A percentile compares a stretch with the other conserved stretches of the same genome.
Conservation (phyloP, 495 filamentous ascomycete species). For the Mytilinidion resinicola region DNA sequence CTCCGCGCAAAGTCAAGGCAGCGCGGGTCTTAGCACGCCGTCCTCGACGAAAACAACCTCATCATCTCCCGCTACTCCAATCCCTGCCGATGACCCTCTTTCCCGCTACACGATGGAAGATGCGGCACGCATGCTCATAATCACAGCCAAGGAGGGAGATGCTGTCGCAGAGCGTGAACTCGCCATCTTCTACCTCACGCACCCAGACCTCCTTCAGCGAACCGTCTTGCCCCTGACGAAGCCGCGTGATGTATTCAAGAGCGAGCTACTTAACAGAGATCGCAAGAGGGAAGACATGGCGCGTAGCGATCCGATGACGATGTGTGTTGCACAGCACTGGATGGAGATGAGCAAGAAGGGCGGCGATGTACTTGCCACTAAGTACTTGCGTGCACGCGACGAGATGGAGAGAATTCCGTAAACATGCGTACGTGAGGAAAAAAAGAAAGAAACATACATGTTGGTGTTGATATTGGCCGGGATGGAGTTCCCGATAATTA, state of each 20-base stretch:
- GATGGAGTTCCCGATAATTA: too few relatives aligned
- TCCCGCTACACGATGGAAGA: slow-evolving; percentile 65
- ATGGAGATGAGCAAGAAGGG: slow-evolving; percentile 87
- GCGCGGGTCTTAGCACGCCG: neutral
- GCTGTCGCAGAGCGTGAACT: slow-evolving; percentile 90
- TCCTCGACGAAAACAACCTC: neutral
- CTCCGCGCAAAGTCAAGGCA: slow-evolving; percentile 10
- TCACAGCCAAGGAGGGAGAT: slow-evolving; percentile 89
- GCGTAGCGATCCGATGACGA: slow-evolving; percentile 75
- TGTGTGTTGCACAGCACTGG: slow-evolving; percentile 97
- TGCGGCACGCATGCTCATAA: slow-evolving; percentile 87
- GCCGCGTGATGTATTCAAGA: slow-evolving; percentile 85
- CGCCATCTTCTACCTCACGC: slow-evolving; percentile 88
- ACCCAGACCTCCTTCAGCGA: slow-evolving; percentile 79
- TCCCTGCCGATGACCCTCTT: slow-evolving; percentile 32
- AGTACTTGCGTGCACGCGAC: slow-evolving; percentile 70
- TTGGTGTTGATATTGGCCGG: too few relatives aligned
- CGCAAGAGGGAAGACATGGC: slow-evolving; percentile 46
- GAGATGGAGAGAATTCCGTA: slow-evolving; percentile 48
- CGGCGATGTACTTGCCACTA: slow-evolving; percentile 79
- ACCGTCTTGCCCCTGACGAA: slow-evolving; percentile 78
- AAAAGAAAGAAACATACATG: too few relatives aligned
- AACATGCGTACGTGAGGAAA: neutral
- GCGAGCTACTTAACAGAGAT: slow-evolving; percentile 72
- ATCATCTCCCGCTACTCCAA: neutral